These are phyloP conservation scores for Filobasidium wieringae DNA, from an alignment of 768 basidiomycete genomes.

Conservation along the genomic window DNA sequence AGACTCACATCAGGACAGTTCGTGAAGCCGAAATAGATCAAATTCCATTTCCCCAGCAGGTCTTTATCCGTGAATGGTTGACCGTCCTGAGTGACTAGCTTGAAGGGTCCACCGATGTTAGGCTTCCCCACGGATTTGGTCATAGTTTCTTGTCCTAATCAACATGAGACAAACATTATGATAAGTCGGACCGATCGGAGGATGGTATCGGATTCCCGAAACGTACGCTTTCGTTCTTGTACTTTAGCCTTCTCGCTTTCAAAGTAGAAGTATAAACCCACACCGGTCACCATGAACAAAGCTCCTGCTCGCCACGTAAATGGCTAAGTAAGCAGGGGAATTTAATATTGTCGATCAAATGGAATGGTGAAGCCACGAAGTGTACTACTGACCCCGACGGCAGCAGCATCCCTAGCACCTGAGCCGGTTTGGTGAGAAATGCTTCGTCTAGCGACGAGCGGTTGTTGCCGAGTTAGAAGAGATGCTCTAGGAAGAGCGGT, in stretches of 20 bases:
- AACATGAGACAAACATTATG: neutral
- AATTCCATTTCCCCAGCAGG: slow-evolving; percentile 76
- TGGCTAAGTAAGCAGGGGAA: slow-evolving; percentile 46
- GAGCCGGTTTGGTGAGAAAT: neutral
- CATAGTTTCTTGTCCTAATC: slow-evolving; percentile 59
- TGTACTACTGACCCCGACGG: neutral
- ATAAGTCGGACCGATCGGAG: neutral
- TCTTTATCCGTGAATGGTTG: slow-evolving; percentile 68
- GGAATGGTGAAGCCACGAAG: neutral
- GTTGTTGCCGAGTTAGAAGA: too few species aligned
- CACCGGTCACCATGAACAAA: slow-evolving; percentile 70
- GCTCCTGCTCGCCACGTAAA: slow-evolving; percentile 78
- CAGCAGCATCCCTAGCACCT: neutral
- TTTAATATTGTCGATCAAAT: neutral
- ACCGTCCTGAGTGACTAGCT: slow-evolving; percentile 51
- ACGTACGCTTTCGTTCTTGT: slow-evolving; percentile 60
- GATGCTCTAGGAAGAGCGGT: too few species aligned
- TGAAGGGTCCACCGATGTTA: slow-evolving; percentile 82
- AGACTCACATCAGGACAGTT: slow-evolving; percentile 70
- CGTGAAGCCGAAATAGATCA: slow-evolving; percentile 87
- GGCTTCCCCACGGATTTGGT: slow-evolving; percentile 69
- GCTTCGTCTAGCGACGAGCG: neutral
- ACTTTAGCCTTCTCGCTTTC: slow-evolving; percentile 69
- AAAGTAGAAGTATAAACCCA: slow-evolving; percentile 79
- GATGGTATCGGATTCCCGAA: neutral